Evolutionary conservation across 495 filamentous ascomycete genomes (phyloP), one percentile per base, ranked within the genome.

Genomic region (Penicillium cataractarum): DNA sequence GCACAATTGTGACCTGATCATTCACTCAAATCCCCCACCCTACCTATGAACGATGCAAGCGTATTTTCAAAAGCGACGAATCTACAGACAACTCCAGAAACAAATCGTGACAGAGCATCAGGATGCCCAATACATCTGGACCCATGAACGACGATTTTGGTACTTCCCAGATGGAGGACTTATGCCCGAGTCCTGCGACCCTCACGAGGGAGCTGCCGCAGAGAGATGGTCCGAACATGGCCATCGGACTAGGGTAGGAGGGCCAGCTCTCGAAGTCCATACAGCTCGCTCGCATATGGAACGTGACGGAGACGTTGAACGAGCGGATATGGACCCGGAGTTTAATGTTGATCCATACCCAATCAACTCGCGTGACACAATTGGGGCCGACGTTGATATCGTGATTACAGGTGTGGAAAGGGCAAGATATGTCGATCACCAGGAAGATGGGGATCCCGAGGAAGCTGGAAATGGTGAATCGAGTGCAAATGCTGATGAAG

Each of bases 21-120:
- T 21, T 12, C 40, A 21, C 19, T 19, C n/a, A 21, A 22, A 12
- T 12, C 6, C 22, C 40, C n/a, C 27, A 57, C 15, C 26, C 6
- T 21, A 37, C 26, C 17, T 12, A 32, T 9, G 56, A 48, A 71
- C 42, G 29, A 78, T 75, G 75, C 75, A 78, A 39, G 71, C 73
- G 0, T 58, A 73, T 39, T 53, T 67, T 12, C 77, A 80, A 58
- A 76, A 76, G 58, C 72, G 75, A 12, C 69, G 70, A 21, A 76
- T 82, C 51, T 58, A 67, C 33, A 68, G 61, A 59, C 67, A 76
- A 32, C 72, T 78, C 17, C 37, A 74, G 37, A 58, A 60, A 50
- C 78, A 81, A 56, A 35, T 74, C 5, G 72, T 70, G 15, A 39
- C 57, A 3, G 64, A 61, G 9, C 55, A 64, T 39, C 54, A 62